Conservation (phyloP, 2,329 filamentous ascomycete species). For the Fusarium sp. region DNA sequence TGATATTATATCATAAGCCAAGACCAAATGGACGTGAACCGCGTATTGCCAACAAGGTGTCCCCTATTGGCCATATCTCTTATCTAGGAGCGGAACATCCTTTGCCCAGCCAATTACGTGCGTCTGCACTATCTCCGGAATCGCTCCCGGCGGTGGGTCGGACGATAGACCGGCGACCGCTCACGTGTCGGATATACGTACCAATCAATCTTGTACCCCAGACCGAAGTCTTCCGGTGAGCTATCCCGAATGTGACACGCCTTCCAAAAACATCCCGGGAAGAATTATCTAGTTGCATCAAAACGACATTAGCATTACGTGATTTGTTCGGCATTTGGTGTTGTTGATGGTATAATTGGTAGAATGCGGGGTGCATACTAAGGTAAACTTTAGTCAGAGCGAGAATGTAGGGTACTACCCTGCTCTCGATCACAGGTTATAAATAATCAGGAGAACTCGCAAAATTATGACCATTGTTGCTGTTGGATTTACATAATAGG, state of each 20-base stretch:
- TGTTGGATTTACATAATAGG: not conserved
- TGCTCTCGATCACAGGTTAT: not conserved
- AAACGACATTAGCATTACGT: constrained; percentile 16
- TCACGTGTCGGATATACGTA: constrained; percentile 26
- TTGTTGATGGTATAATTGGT: not conserved
- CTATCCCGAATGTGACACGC: constrained; percentile 20
- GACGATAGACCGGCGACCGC: constrained; percentile 19
- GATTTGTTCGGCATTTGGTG: constrained; percentile 1
- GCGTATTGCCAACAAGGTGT: constrained; percentile 25
- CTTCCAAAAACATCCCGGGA: constrained; percentile 27
- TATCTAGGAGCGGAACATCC: constrained; percentile 29
- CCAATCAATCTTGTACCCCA: constrained; percentile 17
- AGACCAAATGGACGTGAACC: not conserved
- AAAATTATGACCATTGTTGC: not conserved
- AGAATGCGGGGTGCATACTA: not conserved
- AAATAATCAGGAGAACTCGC: not conserved
- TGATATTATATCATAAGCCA: constrained; percentile 22
- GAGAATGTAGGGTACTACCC: constrained; percentile 3
- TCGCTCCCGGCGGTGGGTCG: constrained; percentile 28
- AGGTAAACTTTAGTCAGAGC: constrained; percentile 15
- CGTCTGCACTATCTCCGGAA: not conserved
- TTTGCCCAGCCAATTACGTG: constrained; percentile 1
- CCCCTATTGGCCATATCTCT: constrained; percentile 19
- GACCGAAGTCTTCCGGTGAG: constrained; percentile 25
- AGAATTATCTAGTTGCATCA: constrained; percentile 26